Evolutionary conservation across 352 stramenopile species (phyloP), one percentile per base, ranked within the genome.

Genomic region (Pythium aquatile): DNA sequence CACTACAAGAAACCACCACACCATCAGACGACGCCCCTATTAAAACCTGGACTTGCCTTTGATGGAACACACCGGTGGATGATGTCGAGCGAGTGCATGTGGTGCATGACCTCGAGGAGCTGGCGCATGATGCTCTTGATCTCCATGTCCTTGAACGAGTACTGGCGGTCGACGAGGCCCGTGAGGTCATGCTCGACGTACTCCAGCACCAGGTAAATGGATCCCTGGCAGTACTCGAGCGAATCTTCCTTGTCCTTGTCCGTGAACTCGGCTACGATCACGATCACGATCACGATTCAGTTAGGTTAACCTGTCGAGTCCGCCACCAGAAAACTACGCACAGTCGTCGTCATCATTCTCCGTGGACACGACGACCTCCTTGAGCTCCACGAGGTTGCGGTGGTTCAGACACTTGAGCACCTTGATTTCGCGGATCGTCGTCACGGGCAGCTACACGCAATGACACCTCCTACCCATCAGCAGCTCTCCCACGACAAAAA

Each of bases 381-480:
- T 93, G 68, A 99, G 89, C 64, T 93, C 83, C 26, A 99, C 94
- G 60, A 99, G 80, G 75, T 98, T 98, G 20, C 82, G 85, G 76
- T 99, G 97, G 55, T 94, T 89, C 5, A 99, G 79, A 72, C 88
- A 91, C 74, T 98, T 99, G 56, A 99, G 83, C 68, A 99, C 98
- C 87, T 99, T 99, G 64, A 99, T 99, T 80, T 99, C 97, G 13
- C 97, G 90, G 66, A 99, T 97, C 16, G 97, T 97, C 42, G 94
- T 99, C 52, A 98, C 83, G 0, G 97, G 96, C 13, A 99, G 77
- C 87, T 97, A 54, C 33, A 24, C 20, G 20, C 20, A 57, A 5
- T 3, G 2, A 48, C 44, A 42, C 13, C 20, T 24, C 20, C 20
- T 24, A 24, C 20, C 20, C 20, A 24, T 24, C 20, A 24, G 20